Conservation (phyloP, 495 filamentous ascomycete species). For the Lichina pygmaea region DNA sequence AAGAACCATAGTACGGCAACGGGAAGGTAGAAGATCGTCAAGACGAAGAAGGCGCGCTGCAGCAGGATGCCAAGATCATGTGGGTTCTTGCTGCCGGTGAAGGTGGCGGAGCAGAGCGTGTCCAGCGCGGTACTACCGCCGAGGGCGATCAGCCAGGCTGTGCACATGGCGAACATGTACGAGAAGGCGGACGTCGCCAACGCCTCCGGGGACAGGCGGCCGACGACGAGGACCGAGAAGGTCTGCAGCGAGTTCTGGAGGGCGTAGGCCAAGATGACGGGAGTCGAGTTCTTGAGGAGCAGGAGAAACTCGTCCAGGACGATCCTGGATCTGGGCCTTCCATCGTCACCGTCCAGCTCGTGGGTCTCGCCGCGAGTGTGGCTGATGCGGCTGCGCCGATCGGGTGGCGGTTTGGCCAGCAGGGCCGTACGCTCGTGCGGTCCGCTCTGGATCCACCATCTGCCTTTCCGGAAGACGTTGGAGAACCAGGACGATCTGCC, state of each 20-base stretch:
- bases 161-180: constrained; percentile 86
- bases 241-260: constrained; percentile 81
- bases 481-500: not conserved
- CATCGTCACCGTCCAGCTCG: not conserved
- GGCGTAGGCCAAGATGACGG: constrained; percentile 71
- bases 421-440: not conserved
- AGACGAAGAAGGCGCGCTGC: constrained; percentile 51
- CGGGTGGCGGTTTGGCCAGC: not conserved
- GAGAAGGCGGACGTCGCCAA: constrained; percentile 68
- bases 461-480: not conserved
- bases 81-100: constrained; percentile 59
- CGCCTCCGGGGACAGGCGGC: constrained; percentile 53
- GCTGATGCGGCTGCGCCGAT: not conserved
- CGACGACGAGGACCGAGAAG: constrained; percentile 58
- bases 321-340: constrained; percentile 1
- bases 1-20: constrained; percentile 52
- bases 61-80: constrained; percentile 63
- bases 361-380: not conserved
- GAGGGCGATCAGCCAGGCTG: constrained; percentile 70
- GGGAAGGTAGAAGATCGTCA: constrained; percentile 49
- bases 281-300: constrained; percentile 39
- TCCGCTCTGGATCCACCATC: not conserved
- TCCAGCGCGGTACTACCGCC: constrained; percentile 85
- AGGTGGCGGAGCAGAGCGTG: constrained; percentile 65
- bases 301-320: constrained; percentile 37